phyloP scores from a whole-genome alignment of 2,329 filamentous ascomycete genomes.

The Shiraia bambusicola region DNA sequence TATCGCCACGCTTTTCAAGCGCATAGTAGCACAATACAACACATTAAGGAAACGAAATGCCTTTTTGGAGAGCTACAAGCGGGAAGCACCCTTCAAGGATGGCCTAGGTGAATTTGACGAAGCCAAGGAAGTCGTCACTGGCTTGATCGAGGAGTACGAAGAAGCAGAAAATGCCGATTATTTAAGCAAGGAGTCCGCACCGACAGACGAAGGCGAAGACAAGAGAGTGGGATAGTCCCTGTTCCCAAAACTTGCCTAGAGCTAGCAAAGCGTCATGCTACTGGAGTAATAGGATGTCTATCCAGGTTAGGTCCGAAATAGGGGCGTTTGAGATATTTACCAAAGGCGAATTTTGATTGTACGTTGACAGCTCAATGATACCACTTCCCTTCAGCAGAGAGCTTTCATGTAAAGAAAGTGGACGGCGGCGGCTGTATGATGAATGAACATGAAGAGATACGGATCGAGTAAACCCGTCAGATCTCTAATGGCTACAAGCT shows the following conservation, averaged over 20 bases:
- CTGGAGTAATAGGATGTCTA: background rate
- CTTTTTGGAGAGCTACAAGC: conserved; percentile 95
- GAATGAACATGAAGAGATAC: too few species aligned
- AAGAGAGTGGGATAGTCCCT: conserved; percentile 27
- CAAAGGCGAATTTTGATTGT: background rate
- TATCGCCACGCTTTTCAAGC: conserved; percentile 94
- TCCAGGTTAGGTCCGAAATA: background rate
- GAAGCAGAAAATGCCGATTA: conserved; percentile 91
- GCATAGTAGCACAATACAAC: conserved; percentile 90
- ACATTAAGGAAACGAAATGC: conserved; percentile 94
- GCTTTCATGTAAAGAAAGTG: too few species aligned
- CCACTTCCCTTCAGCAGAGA: too few species aligned
- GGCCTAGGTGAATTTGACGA: conserved; percentile 95
- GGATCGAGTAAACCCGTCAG: too few species aligned
- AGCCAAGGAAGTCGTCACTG: conserved; percentile 84
- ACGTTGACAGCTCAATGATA: background rate
- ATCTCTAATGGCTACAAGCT: too few species aligned
- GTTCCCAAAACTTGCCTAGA: background rate
- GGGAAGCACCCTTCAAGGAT: conserved; percentile 88
- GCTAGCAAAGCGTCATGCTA: too few species aligned
- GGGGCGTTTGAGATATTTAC: background rate
- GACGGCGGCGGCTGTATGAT: too few species aligned
- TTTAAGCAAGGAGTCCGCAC: conserved; percentile 67
- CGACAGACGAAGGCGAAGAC: conserved; percentile 37
- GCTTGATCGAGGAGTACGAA: conserved; percentile 92